Conservation (phyloP, 768 basidiomycete species). For the Hericium coralloides region DNA sequence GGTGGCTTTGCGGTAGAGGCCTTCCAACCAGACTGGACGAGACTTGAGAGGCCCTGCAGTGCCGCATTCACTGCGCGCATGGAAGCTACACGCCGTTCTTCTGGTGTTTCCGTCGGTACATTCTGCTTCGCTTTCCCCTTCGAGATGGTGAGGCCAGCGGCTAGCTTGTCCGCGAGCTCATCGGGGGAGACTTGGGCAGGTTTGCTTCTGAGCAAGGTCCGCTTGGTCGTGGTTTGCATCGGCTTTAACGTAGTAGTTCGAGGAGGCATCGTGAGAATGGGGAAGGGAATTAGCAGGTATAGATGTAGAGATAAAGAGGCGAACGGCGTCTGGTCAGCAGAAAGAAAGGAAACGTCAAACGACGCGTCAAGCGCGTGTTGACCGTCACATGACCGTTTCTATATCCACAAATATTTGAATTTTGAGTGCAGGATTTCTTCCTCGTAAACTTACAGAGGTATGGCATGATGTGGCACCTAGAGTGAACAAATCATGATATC, state of each 20-base stretch:
- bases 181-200: conserved; percentile 1
- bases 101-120: not conserved
- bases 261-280: not conserved
- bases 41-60: conserved; percentile 44
- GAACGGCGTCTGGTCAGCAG: not conserved
- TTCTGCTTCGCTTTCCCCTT: conserved; percentile 10
- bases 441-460: no score
- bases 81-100: conserved; percentile 18
- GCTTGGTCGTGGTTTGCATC: not conserved
- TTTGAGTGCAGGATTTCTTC: no score
- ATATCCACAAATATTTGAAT: not conserved
- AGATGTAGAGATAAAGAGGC: not conserved
- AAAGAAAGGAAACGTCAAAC: not conserved
- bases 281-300: no score
- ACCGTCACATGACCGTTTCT: not conserved
- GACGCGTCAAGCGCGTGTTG: not conserved
- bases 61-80: conserved; percentile 62
- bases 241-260: not conserved
- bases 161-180: conserved; percentile 18
- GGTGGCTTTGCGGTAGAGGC: conserved; percentile 21
- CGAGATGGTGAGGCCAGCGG: conserved; percentile 18
- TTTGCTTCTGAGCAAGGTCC: not conserved
- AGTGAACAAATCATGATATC: no score
- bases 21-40: conserved; percentile 58
- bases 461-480: no score